Evolutionary conservation across 2,329 filamentous ascomycete genomes (phyloP).

Genomic region (Myriosclerotinia curreyana): DNA sequence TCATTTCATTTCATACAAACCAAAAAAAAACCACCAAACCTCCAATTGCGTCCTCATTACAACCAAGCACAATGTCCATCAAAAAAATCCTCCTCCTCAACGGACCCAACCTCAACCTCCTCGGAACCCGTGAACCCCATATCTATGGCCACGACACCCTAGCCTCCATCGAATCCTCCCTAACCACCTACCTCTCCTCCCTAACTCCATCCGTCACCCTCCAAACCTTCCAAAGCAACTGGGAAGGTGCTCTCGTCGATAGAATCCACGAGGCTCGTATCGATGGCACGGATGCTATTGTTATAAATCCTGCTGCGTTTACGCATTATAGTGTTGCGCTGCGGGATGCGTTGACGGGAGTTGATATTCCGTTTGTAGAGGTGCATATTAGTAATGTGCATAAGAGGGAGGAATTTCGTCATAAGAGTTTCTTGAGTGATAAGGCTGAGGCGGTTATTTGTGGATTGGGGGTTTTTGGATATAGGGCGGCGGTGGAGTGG

Average conservation of each 20-base stretch:
- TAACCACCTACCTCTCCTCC: conserved; percentile 25
- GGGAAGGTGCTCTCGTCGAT: conserved; percentile 55
- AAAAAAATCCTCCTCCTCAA: conserved; percentile 67
- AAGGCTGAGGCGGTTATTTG: conserved; percentile 73
- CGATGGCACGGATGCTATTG: conserved; percentile 57
- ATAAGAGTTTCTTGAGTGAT: conserved; percentile 70
- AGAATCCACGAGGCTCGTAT: conserved; percentile 60
- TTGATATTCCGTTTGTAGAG: conserved; percentile 72
- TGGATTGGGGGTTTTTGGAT: conserved; percentile 63
- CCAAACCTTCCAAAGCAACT: conserved; percentile 69
- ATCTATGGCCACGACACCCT: conserved; percentile 72
- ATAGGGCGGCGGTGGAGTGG: conserved; percentile 58
- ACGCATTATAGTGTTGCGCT: conserved; percentile 76
- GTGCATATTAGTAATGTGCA: conserved; percentile 76
- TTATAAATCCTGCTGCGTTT: conserved; percentile 74
- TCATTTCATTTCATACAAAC: background rate
- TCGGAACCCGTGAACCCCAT: conserved; percentile 70
- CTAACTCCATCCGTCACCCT: conserved; percentile 43
- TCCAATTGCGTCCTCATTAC: background rate
- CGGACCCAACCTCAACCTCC: conserved; percentile 79
- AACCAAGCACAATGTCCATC: conserved; percentile 37
- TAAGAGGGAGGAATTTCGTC: conserved; percentile 63
- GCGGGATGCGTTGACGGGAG: conserved; percentile 68
- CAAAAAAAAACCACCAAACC: background rate
- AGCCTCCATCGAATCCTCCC: conserved; percentile 49